phyloP scores from a whole-genome alignment of 1,139 yeast genomes.

The Candida albicans region DNA sequence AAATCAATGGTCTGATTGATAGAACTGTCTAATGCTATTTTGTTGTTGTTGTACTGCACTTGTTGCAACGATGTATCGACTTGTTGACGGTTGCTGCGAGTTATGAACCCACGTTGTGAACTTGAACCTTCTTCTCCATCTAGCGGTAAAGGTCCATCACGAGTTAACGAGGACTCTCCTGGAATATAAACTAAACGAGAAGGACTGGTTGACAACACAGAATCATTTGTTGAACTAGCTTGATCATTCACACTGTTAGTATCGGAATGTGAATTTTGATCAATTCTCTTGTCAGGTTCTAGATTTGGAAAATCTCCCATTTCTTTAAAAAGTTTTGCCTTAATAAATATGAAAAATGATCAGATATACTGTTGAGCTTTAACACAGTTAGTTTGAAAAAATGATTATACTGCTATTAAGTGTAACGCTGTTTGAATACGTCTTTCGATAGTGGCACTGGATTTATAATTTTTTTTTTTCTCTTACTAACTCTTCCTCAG shows the following conservation, averaged over 20 bases:
- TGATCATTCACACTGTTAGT: constrained; percentile 17
- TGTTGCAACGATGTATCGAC: constrained; percentile 58
- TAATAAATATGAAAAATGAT: neutral
- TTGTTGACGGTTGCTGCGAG: constrained; percentile 9
- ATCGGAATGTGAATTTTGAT: neutral
- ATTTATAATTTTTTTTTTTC: neutral
- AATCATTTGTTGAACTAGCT: constrained; percentile 17
- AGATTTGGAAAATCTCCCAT: constrained; percentile 10
- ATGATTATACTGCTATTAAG: neutral
- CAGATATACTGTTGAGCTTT: neutral
- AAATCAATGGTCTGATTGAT: constrained; percentile 58
- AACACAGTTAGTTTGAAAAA: neutral
- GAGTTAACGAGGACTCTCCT: constrained; percentile 26
- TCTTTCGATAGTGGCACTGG: constrained; percentile 4
- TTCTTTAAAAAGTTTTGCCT: neutral
- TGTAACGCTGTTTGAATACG: too few relatives aligned
- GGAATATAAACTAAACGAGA: constrained; percentile 35
- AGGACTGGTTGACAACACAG: constrained; percentile 16
- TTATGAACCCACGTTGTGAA: constrained; percentile 3
- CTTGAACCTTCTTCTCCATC: constrained; percentile 23
- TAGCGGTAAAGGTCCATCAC: constrained; percentile 29
- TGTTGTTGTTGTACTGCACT: constrained; percentile 66
- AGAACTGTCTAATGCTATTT: constrained; percentile 59
- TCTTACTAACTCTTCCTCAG: too few relatives aligned
- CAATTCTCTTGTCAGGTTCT: neutral